Conservation (phyloP, 2,329 filamentous ascomycete genomes). For the Ilyonectria destructans region DNA sequence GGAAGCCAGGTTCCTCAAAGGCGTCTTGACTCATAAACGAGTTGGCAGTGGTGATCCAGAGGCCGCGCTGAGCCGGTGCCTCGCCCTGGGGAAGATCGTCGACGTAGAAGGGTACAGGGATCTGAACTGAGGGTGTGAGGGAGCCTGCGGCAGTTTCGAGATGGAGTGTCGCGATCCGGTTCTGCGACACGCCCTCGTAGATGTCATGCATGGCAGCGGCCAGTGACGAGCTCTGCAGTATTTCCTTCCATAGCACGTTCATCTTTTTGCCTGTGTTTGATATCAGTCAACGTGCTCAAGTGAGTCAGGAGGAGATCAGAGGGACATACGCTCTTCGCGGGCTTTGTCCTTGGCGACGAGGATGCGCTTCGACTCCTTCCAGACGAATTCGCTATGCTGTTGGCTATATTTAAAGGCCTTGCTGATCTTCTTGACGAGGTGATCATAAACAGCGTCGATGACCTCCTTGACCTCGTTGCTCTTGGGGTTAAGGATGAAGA, state of each 20-base stretch:
- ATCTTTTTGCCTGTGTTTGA: constrained; percentile 69
- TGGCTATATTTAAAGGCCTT: constrained; percentile 95
- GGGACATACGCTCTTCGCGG: constrained; percentile 74
- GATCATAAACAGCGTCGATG: constrained; percentile 84
- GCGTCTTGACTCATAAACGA: constrained; percentile 80
- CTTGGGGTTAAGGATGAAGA: constrained; percentile 90
- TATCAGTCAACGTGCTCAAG: constrained; percentile 31
- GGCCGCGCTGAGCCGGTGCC: constrained; percentile 79
- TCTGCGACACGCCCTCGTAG: constrained; percentile 85
- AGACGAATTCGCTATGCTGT: constrained; percentile 90
- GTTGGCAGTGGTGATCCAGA: constrained; percentile 92
- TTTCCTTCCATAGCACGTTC: constrained; percentile 79
- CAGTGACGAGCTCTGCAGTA: constrained; percentile 81
- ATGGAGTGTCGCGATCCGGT: constrained; percentile 88
- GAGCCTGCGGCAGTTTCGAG: constrained; percentile 76
- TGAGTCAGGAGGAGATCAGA: not conserved
- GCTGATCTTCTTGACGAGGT: constrained; percentile 93
- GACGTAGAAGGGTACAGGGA: constrained; percentile 78
- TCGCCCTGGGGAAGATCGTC: constrained; percentile 80
- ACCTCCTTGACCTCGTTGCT: constrained; percentile 83
- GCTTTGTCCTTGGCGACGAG: constrained; percentile 86
- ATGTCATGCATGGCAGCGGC: constrained; percentile 88
- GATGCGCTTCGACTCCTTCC: constrained; percentile 90
- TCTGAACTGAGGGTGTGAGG: constrained; percentile 76
- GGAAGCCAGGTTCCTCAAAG: constrained; percentile 75